phyloP scores from a whole-genome alignment of 106 monocot genomes.

The Chionographis japonica region DNA sequence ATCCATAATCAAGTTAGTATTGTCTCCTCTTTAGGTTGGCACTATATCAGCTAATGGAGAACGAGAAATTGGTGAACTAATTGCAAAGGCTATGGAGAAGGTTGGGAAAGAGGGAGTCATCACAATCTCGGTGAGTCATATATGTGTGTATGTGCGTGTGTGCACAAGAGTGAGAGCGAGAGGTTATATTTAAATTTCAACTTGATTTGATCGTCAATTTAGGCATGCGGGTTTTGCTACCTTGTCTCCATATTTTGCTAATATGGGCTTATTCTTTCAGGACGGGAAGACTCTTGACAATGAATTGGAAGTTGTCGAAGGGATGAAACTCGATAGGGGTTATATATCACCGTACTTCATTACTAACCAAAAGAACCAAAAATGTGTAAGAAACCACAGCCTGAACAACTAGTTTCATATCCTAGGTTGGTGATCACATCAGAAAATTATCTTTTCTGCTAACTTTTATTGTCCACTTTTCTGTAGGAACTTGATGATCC shows the following conservation, averaged over 20 bases:
- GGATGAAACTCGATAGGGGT: constrained; percentile 95
- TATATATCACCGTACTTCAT: constrained; percentile 99
- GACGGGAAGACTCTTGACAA: constrained; percentile 96
- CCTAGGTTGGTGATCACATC: too few relatives aligned
- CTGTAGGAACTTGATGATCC: constrained; percentile 82
- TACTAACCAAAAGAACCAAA: constrained; percentile 89
- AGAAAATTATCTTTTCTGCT: not conserved
- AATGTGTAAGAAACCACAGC: constrained; percentile 63
- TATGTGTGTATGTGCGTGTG: too few relatives aligned
- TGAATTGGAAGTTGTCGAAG: constrained; percentile 97
- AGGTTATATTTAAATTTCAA: too few relatives aligned
- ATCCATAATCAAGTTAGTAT: not conserved
- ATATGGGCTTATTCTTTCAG: constrained; percentile 11
- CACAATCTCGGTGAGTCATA: constrained; percentile 56
- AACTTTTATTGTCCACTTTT: not conserved
- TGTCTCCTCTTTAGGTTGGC: constrained; percentile 38
- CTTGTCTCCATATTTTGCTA: too few relatives aligned
- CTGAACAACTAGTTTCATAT: not conserved
- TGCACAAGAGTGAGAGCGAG: too few relatives aligned
- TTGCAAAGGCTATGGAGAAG: constrained; percentile 89
- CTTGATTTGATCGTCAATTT: too few relatives aligned
- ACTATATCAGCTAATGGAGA: constrained; percentile 84
- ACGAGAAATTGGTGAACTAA: constrained; percentile 73
- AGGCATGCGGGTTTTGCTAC: too few relatives aligned
- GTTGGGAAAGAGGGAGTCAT: constrained; percentile 89